Base-by-base conservation (phyloP, 78 protist genomes). In the Emiliania huxleyi region DNA sequence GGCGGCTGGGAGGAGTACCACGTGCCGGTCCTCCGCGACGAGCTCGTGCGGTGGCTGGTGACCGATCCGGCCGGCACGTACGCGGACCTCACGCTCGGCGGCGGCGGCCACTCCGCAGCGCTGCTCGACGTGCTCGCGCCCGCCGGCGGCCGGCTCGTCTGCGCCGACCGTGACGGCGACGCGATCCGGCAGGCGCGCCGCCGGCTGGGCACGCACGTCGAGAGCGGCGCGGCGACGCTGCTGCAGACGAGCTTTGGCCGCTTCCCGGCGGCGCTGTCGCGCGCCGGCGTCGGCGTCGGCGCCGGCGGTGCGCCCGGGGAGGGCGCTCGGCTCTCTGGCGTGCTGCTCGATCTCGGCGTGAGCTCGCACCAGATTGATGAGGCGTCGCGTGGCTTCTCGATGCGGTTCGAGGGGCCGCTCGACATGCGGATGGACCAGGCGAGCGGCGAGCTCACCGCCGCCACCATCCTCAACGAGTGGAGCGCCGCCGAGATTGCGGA, bases 341-440 rank as follows among this genome's bases (percentile, higher is more conserved):
- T 91, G 23, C 46, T 91, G 33, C 38, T 91, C 29, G 93, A 91
- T 8, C 69, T 91, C 15, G 93, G 93, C 77, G 49, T 91, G 15
- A 38, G 52, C 12, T 79, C 90, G 25, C 44, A 38, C 38, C 90
- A 71, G 90, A 21, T 62, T 40, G 48, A 91, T 55, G 81, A 75
- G 21, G 37, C 49, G 11, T 1, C 3, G 43, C 93, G 93, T 49
- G 93, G 93, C 87, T 91, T 91, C 49, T 73, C 93, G 42, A 75
- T 46, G 29, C 48, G 48, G 37, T 37, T 0, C 90, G 75, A 73
- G 1, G 93, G 89, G 15, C 89, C 93, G 33, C 93, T 91, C 75
- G 93, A 91, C 89, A 91, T 91, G 93, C 93, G 93, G 22, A 91
- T 77, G 87, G 90, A 83, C n/a, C 23, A 21, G 49, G n/a, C 4